Percentiles rank a stretch among this genome's conserved stretches.
These are phyloP conservation scores for Auriscalpium vulgare DNA, from an alignment of 768 basidiomycete species.

Conservation along the genomic window DNA sequence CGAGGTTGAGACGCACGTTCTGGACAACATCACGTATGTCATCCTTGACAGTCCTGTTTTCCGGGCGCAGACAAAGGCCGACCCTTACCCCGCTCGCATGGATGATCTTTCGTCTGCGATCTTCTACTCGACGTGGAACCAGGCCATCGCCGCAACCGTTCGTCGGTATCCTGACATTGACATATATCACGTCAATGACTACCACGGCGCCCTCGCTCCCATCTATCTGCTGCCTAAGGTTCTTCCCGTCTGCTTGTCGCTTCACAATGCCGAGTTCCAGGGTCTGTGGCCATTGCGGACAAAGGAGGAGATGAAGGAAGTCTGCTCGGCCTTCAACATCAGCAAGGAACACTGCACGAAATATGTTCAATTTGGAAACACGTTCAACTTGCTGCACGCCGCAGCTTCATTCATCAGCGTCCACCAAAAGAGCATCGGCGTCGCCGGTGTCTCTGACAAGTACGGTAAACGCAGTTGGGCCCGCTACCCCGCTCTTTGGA, in stretches of 20 bases:
- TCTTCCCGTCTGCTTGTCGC: slow-evolving; percentile 80
- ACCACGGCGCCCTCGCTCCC: slow-evolving; percentile 87
- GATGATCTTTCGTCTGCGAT: slow-evolving; percentile 94
- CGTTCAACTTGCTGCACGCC: slow-evolving; percentile 91
- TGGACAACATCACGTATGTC: slow-evolving; percentile 95
- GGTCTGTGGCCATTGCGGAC: slow-evolving; percentile 94
- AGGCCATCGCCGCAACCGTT: slow-evolving; percentile 89
- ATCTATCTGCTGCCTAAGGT: slow-evolving; percentile 91
- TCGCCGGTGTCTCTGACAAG: slow-evolving; percentile 96
- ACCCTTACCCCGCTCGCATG: slow-evolving; percentile 96
- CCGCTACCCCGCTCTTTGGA: slow-evolving; percentile 93
- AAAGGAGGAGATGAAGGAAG: slow-evolving; percentile 98
- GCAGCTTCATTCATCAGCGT: slow-evolving; percentile 87
- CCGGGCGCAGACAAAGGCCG: slow-evolving; percentile 92
- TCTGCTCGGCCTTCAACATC: slow-evolving; percentile 96
- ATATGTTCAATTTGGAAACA: slow-evolving; percentile 97
- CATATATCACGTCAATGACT: slow-evolving; percentile 93
- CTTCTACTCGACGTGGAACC: slow-evolving; percentile 98
- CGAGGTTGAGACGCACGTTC: slow-evolving; percentile 86
- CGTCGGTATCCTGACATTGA: slow-evolving; percentile 82
- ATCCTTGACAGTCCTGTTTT: slow-evolving; percentile 94
- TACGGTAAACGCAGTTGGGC: slow-evolving; percentile 97
- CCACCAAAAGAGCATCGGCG: slow-evolving; percentile 90
- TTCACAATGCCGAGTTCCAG: slow-evolving; percentile 97
- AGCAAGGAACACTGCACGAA: slow-evolving; percentile 94